Evolutionary conservation across 805 yeast species (phyloP), one percentile per base, ranked within the genome.

Genomic region (Barnettozyma wickerhamii): DNA sequence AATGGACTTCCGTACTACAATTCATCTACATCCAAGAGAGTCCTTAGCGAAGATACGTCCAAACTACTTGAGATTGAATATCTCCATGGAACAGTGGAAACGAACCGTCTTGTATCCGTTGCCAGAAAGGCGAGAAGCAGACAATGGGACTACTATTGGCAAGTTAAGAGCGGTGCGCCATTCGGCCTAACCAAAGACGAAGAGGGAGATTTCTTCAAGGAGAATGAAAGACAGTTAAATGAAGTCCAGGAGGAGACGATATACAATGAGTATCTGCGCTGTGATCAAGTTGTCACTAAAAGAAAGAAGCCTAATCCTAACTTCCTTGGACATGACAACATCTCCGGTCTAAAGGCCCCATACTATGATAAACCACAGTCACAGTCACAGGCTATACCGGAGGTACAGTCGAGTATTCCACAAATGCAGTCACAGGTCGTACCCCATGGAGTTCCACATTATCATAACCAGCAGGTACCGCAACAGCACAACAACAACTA

Each of bases 101-200:
- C 70, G 17, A 73, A 73, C 49, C 66, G 66, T 33, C 66, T 71
- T 28, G 48, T 74, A 33, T 67, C 68, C 45, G 63, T 63, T 35
- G 66, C 68, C 13, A 54, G 79, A 40, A 51, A 62, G 5, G 49
- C 65, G 23, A 60, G 80, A 47, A 57, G 61, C 20, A 63, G 59
- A 34, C 76, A 68, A 52, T 76, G 81, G 81, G 48, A 55, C 18
- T 62, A 62, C 49, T 76, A 71, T 47, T 76, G 71, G 68, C 66
- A 62, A 37, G 60, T 62, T 23, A 72, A 67, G 48, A 52, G 63
- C 18, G 78, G 79, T 12, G 48, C 59, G 5, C 64, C 65, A 9
- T 46, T 60, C 12, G 69, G 66, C 3, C 40, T 63, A 19, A 54
- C 56, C 5, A 51, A 54, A 30, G 52, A 48, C 6, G 54, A 57